phyloP scores from a whole-genome alignment of 768 basidiomycete species.

The Dioszegia crocea region DNA sequence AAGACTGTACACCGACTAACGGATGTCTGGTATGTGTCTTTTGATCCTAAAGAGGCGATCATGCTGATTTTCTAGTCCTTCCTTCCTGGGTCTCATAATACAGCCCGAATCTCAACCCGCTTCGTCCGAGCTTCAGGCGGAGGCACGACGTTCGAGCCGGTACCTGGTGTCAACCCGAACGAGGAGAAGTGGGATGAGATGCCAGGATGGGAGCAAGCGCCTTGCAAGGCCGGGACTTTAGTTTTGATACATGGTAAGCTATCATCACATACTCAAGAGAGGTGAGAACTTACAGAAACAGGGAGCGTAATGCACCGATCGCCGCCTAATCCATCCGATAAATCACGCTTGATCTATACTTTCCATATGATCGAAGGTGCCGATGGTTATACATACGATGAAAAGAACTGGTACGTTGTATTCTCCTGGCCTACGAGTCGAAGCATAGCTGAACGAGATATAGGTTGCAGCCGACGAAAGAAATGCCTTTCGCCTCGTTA shows the following conservation, averaged over 20 bases:
- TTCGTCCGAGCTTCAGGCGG: conserved; percentile 64
- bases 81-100: conserved; percentile 77
- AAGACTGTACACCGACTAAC: conserved; percentile 64
- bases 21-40: conserved; percentile 43
- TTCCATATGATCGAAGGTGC: conserved; percentile 70
- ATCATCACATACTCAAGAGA: neutral
- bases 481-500: conserved; percentile 66
- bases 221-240: conserved; percentile 63
- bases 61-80: conserved; percentile 37
- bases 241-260: conserved; percentile 87
- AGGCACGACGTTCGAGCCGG: conserved; percentile 78
- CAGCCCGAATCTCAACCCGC: conserved; percentile 68
- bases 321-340: conserved; percentile 72
- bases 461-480: conserved; percentile 75
- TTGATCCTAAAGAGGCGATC: neutral
- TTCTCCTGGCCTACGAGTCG: neutral
- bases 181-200: conserved; percentile 45
- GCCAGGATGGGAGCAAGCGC: conserved; percentile 42
- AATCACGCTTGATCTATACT: conserved; percentile 83
- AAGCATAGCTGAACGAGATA: neutral
- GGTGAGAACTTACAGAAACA: conserved; percentile 7
- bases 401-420: conserved; percentile 68
- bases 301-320: conserved; percentile 79
- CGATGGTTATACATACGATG: conserved; percentile 61
- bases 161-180: conserved; percentile 49